Evolutionary conservation across 2,329 filamentous ascomycete species (phyloP).

Genomic region (Diaporthe ampelina): DNA sequence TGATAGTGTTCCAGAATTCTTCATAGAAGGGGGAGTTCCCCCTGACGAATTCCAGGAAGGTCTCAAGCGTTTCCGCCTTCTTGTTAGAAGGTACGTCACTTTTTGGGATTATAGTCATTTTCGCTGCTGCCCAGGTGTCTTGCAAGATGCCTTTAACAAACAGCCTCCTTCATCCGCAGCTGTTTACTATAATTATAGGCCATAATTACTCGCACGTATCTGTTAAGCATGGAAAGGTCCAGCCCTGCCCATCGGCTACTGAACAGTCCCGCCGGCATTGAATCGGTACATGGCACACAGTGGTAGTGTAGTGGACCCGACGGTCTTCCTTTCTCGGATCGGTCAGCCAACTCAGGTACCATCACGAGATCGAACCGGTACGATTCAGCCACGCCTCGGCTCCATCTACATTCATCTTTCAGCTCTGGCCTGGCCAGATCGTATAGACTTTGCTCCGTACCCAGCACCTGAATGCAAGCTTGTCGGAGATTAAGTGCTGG

Average conservation of each 20-base stretch:
- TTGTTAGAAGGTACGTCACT: neutral
- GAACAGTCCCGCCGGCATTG: neutral
- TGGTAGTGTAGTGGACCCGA: neutral
- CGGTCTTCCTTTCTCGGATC: neutral
- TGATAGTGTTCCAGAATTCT: neutral
- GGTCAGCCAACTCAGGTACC: neutral
- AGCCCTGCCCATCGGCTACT: neutral
- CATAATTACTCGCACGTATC: neutral
- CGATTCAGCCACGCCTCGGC: neutral
- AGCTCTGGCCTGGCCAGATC: neutral
- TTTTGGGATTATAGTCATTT: slow-evolving; percentile 4
- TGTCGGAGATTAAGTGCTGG: neutral
- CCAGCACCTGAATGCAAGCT: no score
- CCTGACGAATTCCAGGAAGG: neutral
- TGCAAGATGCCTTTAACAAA: neutral
- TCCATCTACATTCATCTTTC: no score
- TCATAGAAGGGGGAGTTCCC: neutral
- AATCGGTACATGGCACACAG: neutral
- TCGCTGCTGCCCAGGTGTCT: neutral
- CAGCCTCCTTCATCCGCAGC: neutral
- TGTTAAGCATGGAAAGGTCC: neutral
- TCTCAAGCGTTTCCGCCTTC: neutral
- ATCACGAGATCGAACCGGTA: neutral
- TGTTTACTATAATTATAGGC: neutral
- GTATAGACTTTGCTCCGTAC: neutral